phyloP scores from a whole-genome alignment of 495 filamentous ascomycete genomes.

The Penicillium coffeae region DNA sequence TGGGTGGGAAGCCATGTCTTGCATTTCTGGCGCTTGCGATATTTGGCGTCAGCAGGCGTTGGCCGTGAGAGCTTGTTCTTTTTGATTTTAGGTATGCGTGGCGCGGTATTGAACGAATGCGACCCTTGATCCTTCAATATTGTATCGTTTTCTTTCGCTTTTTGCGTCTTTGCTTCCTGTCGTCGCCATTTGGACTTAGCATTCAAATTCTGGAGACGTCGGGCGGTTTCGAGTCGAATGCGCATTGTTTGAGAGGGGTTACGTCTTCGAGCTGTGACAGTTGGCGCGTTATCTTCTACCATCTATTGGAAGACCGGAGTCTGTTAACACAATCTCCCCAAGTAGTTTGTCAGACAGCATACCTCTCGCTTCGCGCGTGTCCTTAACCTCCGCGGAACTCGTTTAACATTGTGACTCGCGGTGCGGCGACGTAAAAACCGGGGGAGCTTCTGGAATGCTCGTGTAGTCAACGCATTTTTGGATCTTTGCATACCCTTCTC shows the following conservation, averaged over 20 bases:
- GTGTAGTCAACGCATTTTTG: slow-evolving; percentile 59
- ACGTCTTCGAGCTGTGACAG: slow-evolving; percentile 64
- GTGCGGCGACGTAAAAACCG: slow-evolving; percentile 79
- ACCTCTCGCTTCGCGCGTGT: slow-evolving; percentile 69
- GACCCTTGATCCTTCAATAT: slow-evolving; percentile 30
- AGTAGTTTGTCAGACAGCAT: neutral
- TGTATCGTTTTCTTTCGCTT: slow-evolving; percentile 29
- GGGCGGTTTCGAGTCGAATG: slow-evolving; percentile 78
- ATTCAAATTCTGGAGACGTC: slow-evolving; percentile 63
- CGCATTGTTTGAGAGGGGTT: slow-evolving; percentile 67
- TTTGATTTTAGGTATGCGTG: slow-evolving; percentile 63
- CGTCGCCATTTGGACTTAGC: slow-evolving; percentile 50
- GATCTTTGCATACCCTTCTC: slow-evolving; percentile 72
- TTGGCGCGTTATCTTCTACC: slow-evolving; percentile 88
- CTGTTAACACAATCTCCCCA: neutral
- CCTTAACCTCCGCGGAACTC: slow-evolving; percentile 76
- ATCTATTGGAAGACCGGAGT: slow-evolving; percentile 41
- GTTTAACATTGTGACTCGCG: slow-evolving; percentile 91
- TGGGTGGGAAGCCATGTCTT: slow-evolving; percentile 97
- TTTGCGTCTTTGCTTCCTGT: slow-evolving; percentile 25
- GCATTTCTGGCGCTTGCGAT: slow-evolving; percentile 76
- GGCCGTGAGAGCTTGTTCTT: slow-evolving; percentile 66
- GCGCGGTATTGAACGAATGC: slow-evolving; percentile 38
- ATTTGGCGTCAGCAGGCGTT: slow-evolving; percentile 62
- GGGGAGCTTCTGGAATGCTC: slow-evolving; percentile 89